These are phyloP conservation scores for Barnettozyma hawaiiensis DNA, from an alignment of 1,139 yeast genomes.

Conservation along the genomic window DNA sequence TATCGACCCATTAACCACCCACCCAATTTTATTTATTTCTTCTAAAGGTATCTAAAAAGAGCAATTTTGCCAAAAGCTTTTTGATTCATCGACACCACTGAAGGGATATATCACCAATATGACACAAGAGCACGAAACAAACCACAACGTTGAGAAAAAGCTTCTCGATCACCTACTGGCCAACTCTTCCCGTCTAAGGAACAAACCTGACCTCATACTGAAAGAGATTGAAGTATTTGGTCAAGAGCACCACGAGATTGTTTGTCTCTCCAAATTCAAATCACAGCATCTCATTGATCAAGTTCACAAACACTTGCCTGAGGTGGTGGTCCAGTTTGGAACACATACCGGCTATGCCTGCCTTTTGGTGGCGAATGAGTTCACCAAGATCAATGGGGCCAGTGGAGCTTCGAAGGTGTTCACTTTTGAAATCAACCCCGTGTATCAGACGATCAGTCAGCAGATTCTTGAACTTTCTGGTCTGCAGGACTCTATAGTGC, in stretches of 20 bases:
- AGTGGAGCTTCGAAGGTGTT: constrained; percentile 26
- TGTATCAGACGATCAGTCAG: constrained; percentile 24
- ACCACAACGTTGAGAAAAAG: neutral
- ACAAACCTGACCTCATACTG: constrained; percentile 16
- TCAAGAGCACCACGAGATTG: constrained; percentile 20
- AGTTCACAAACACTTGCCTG: constrained; percentile 30
- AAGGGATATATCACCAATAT: neutral
- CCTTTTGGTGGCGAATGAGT: constrained; percentile 29
- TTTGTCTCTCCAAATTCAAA: constrained; percentile 35
- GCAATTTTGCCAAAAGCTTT: no score
- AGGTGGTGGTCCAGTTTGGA: constrained; percentile 39
- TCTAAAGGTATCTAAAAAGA: no score
- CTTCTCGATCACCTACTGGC: constrained; percentile 4
- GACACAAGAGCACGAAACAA: neutral
- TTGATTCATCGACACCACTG: neutral
- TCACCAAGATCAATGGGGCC: constrained; percentile 16
- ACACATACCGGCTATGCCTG: constrained; percentile 43
- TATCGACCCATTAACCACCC: no score
- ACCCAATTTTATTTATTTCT: no score
- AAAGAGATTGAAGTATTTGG: constrained; percentile 14
- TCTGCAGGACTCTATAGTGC: constrained; percentile 24
- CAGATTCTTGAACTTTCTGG: constrained; percentile 31
- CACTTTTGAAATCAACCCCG: constrained; percentile 31
- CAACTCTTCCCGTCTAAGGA: constrained; percentile 5
- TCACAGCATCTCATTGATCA: constrained; percentile 31